phyloP scores from a whole-genome alignment of 768 basidiomycete genomes.

The Hygrophoropsis aurantiaca region DNA sequence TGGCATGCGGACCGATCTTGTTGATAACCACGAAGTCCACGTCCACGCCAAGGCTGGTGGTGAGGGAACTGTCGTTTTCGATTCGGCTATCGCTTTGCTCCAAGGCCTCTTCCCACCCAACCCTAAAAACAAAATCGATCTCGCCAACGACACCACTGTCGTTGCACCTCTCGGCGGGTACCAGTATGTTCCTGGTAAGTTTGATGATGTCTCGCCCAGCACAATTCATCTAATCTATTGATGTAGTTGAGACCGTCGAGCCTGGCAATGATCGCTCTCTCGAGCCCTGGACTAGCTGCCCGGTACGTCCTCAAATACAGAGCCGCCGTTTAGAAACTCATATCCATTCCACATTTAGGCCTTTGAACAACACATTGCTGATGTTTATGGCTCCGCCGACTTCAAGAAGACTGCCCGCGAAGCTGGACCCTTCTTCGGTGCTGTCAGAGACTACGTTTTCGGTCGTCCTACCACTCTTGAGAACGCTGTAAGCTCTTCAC shows the following conservation, averaged over 20 bases:
- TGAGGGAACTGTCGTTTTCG: slow-evolving; percentile 84
- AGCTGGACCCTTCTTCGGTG: slow-evolving; percentile 65
- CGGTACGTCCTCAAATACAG: slow-evolving; percentile 37
- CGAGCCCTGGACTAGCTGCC: slow-evolving; percentile 75
- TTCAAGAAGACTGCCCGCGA: slow-evolving; percentile 63
- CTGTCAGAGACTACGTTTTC: slow-evolving; percentile 69
- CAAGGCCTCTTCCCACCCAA: slow-evolving; percentile 89
- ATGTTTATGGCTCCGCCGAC: slow-evolving; percentile 58
- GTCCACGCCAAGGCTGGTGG: slow-evolving; percentile 81
- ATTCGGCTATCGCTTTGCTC: slow-evolving; percentile 80
- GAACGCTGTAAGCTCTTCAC: slow-evolving; percentile 53
- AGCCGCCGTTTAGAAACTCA: not conserved
- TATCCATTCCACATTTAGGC: slow-evolving; percentile 36
- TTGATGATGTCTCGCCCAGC: not conserved
- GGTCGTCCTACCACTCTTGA: slow-evolving; percentile 65
- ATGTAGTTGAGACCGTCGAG: slow-evolving; percentile 79
- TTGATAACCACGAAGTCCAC: slow-evolving; percentile 71
- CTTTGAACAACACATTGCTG: slow-evolving; percentile 63
- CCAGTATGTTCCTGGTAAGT: slow-evolving; percentile 74
- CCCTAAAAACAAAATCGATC: slow-evolving; percentile 63
- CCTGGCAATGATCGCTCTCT: slow-evolving; percentile 79
- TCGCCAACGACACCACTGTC: slow-evolving; percentile 77
- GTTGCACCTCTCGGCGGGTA: slow-evolving; percentile 78
- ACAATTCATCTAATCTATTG: not conserved
- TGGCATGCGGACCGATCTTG: slow-evolving; percentile 64